phyloP scores from a whole-genome alignment of 345 rosid species.

The Psidium friedrichsthalianum region DNA sequence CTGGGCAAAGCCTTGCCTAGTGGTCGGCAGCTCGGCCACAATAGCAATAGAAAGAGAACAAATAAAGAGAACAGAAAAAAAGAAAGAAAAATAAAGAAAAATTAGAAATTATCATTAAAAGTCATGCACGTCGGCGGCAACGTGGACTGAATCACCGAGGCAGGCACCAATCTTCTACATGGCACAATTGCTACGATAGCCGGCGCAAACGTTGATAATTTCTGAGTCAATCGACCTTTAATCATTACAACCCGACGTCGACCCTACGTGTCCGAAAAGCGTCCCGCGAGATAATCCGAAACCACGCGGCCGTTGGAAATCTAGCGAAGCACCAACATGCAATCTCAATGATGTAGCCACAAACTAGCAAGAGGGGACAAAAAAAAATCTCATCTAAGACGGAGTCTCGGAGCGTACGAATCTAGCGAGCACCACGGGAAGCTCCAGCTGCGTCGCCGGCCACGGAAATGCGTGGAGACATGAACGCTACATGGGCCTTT shows the following conservation, averaged over 20 bases:
- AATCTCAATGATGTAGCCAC: neutral
- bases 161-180: too few relatives aligned
- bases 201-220: rapidly evolving
- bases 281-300: neutral
- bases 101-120: too few relatives aligned
- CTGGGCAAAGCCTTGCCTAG: too few relatives aligned
- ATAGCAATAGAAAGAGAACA: too few relatives aligned
- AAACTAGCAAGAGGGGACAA: neutral
- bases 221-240: too few relatives aligned
- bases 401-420: neutral
- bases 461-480: neutral
- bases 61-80: too few relatives aligned
- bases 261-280: neutral
- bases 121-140: too few relatives aligned
- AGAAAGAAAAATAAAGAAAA: too few relatives aligned
- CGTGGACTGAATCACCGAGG: too few relatives aligned
- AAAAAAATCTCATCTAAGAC: neutral
- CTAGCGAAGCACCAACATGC: neutral
- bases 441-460: too few relatives aligned
- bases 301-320: neutral
- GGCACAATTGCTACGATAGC: too few relatives aligned
- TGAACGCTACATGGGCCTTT: neutral
- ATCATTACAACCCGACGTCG: neutral
- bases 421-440: neutral
- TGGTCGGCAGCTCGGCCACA: too few relatives aligned